Evolutionary conservation across 371 early-diverging fungal species (phyloP), one percentile per base, ranked within the genome.

Genomic region (Mortierella sp.): DNA sequence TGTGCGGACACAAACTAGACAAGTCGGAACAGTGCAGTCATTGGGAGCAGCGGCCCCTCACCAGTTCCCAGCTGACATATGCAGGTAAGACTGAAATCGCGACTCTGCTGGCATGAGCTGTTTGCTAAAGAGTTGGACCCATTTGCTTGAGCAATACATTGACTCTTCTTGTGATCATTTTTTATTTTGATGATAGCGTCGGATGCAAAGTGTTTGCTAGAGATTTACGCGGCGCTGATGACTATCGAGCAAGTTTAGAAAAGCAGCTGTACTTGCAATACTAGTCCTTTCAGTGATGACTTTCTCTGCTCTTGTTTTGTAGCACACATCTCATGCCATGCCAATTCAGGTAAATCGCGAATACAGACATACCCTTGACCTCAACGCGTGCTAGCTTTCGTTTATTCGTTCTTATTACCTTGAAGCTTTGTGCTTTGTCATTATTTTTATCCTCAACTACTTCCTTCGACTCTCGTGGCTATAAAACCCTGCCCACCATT

Each of bases 41-140:
- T 43, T 83, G 83, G 83, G 83, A 83, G 68, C 83, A 79, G 46
- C 76, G 83, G 8, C 83, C 83, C 2, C 44, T 83, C 27, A 71
- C 56, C 0, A 54, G 21, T 3, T 74, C 72, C 7, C 83, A 83
- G 51, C 14, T 49, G 56, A 7, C 65, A 1, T 83, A 83, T 65
- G 83, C 83, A 43, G 83, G 83, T 82, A 76, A 60, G 58, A 12
- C 8, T 49, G 51, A 10, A n/a, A 44, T 4, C 68, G 35, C 35
- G 41, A 41, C 21, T 51, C 21, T 51, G 21, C 18, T 21, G 21
- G 16, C 51, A 18, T 51, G 5, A 21, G 51, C 16, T 38, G 56
- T 38, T 18, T 14, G 75, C 41, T 24, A 12, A 27, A 24, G 48
- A 2, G 10, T 56, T 51, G 1, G 18, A n/a, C 18, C n/a, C 51